Evolutionary conservation across 306 rosid genomes (phyloP), one percentile per base, ranked within the genome.

Genomic region (Mimosa bimucronata): DNA sequence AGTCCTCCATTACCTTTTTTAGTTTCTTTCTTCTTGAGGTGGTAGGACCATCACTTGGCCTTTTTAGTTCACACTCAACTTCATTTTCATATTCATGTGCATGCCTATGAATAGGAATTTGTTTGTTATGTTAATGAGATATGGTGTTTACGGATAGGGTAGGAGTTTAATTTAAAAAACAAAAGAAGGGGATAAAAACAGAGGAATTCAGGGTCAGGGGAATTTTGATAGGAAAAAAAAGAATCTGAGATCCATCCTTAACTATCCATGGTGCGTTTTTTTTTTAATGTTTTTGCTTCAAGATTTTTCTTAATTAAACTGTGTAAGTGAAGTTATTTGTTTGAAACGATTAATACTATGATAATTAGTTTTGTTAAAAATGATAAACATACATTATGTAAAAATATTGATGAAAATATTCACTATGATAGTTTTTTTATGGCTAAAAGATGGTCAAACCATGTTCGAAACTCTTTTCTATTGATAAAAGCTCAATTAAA

Each of bases 1-100:
- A n/a, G 18, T 0, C 15, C 5, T 4, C 50, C 50, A 18, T 65
- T 38, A n/a, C 18, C 72, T 12, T 44, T 2, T 44, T 34, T 34
- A 34, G n/a, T 66, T 66, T 66, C 15, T 15, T 5, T 10, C 38
- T 16, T 19, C 18, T 66, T 29, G 42, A 6, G 23, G 70, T 65
- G 70, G 70, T 19, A 48, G 73, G 73, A 40, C 73, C 73, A 40
- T 55, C 73, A 21, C 38, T 1, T 34, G 52, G 31, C 9, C 25
- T 3, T 37, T n/a, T 38, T 37, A 44, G 72, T 28, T 37, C 18
- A 66, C 29, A 12, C 15, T 1, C 26, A 18, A 4, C 1, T 19
- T 19, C 1, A 9, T 18, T 15, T 19, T 65, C 26, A 18, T 31
- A 34, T 31, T 18, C 13, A 18, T 3, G 19, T 34, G 72, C 29